A percentile compares a stretch with the other conserved stretches of the same genome.
phyloP scores from a whole-genome alignment of 176 grass and related monocot species.

The Poa annua region DNA sequence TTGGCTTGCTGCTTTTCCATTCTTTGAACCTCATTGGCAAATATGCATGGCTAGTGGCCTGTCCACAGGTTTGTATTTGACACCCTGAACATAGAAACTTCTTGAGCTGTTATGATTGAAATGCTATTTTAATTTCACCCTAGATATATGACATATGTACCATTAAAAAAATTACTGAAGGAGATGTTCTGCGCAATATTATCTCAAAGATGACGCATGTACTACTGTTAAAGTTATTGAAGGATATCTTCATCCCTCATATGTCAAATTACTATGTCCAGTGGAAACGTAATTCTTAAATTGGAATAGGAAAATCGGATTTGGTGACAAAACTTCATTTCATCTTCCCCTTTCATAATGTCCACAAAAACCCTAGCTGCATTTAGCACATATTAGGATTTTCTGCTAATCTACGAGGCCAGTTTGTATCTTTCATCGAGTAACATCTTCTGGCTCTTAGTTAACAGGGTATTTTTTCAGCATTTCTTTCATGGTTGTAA shows the following conservation, averaged over 20 bases:
- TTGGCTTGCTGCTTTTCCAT: constrained; percentile 93
- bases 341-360: constrained; percentile 14
- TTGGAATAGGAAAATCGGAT: neutral
- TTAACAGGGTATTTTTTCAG: neutral
- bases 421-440: constrained; percentile 7
- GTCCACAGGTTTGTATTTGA: constrained; percentile 78
- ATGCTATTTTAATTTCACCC: constrained; percentile 20
- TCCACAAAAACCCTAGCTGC: constrained; percentile 4
- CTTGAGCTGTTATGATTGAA: constrained; percentile 20
- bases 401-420: neutral
- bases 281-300: neutral
- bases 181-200: constrained; percentile 15
- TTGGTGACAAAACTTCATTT: neutral
- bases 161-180: neutral
- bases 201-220: neutral
- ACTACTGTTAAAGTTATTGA: neutral
- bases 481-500: constrained; percentile 11
- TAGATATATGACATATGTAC: neutral
- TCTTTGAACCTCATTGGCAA: constrained; percentile 99
- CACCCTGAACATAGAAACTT: constrained; percentile 35
- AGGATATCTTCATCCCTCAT: constrained; percentile 17
- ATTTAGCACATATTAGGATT: constrained; percentile 8
- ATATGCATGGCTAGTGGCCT: constrained; percentile 91
- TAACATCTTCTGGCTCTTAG: neutral
- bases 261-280: constrained; percentile 21